phyloP scores from a whole-genome alignment of 495 filamentous ascomycete species.

The Penicillium argentinense region DNA sequence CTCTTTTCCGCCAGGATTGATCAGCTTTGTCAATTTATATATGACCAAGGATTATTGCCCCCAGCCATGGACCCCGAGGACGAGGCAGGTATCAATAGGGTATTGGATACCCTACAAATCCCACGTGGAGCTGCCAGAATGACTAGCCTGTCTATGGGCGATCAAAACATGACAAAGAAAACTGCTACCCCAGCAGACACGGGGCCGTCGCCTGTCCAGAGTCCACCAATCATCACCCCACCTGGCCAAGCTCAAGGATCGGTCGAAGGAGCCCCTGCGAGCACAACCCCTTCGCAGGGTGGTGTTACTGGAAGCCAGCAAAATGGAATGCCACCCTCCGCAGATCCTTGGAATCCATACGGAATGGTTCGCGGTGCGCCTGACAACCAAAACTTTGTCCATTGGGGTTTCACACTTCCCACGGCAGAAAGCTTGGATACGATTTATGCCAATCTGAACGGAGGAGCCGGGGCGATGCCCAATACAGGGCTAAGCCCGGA shows the following conservation, averaged over 20 bases:
- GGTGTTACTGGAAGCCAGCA: slow-evolving; percentile 13
- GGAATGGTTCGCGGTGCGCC: slow-evolving; percentile 22
- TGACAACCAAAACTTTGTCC: slow-evolving; percentile 27
- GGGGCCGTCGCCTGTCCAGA: slow-evolving; percentile 17
- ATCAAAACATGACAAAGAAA: slow-evolving; percentile 1
- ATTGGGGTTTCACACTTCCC: slow-evolving; percentile 44
- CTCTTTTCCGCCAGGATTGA: slow-evolving; percentile 48
- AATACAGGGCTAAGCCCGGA: slow-evolving; percentile 32
- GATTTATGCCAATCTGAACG: slow-evolving; percentile 40
- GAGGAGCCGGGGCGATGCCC: slow-evolving; percentile 13
- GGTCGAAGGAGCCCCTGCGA: slow-evolving; percentile 5
- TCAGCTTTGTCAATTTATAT: slow-evolving; percentile 47
- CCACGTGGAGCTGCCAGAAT: slow-evolving; percentile 27
- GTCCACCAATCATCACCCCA: slow-evolving; percentile 11
- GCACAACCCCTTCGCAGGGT: slow-evolving; percentile 16
- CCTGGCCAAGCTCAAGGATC: slow-evolving; percentile 12
- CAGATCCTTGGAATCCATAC: slow-evolving; percentile 25
- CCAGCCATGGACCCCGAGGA: slow-evolving; percentile 47
- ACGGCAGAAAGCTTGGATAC: slow-evolving; percentile 44
- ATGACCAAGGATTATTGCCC: slow-evolving; percentile 41
- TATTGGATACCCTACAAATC: slow-evolving; percentile 47
- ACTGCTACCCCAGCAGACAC: background rate
- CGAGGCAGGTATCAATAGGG: slow-evolving; percentile 44
- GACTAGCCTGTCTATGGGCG: background rate
- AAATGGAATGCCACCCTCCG: slow-evolving; percentile 7